Percentiles rank a stretch among this genome's conserved stretches.
Evolutionary conservation across 2,329 filamentous ascomycete species (phyloP).

Genomic region (Hansfordia pulvinata): DNA sequence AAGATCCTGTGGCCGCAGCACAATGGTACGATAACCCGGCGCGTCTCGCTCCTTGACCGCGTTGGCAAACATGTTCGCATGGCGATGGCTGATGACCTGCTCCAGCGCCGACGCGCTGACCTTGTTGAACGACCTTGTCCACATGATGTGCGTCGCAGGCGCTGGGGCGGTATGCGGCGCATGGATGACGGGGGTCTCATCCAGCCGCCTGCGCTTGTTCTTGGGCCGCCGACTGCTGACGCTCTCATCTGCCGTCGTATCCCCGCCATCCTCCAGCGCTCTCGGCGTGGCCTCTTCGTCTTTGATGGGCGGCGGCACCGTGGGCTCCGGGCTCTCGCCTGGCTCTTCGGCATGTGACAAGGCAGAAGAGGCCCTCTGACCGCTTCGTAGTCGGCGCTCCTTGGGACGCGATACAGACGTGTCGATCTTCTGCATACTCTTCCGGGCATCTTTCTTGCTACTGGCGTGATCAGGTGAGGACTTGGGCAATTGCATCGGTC

Average conservation of each 20-base stretch:
- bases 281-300: constrained; percentile 43
- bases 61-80: constrained; percentile 68
- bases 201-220: constrained; percentile 45
- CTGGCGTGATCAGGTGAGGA: constrained; percentile 15
- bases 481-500: constrained; percentile 21
- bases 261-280: constrained; percentile 38
- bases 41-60: constrained; percentile 63
- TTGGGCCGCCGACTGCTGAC: constrained; percentile 19
- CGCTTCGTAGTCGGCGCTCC: constrained; percentile 21
- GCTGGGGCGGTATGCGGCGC: constrained; percentile 23
- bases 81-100: constrained; percentile 62
- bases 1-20: constrained; percentile 63
- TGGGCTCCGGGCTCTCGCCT: constrained; percentile 25
- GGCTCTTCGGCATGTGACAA: constrained; percentile 33
- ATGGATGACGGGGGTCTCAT: constrained; percentile 32
- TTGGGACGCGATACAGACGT: constrained; percentile 8
- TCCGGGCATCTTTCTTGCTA: constrained; percentile 22
- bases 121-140: constrained; percentile 62
- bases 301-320: constrained; percentile 37
- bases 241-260: constrained; percentile 32
- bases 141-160: constrained; percentile 55
- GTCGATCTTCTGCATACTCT: constrained; percentile 12
- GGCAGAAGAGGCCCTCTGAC: constrained; percentile 16
- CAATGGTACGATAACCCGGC: constrained; percentile 61
- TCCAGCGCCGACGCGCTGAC: constrained; percentile 62